Base-by-base conservation (phyloP, 1,284 basidiomycete genomes). In the Hortiboletus rubellus region DNA sequence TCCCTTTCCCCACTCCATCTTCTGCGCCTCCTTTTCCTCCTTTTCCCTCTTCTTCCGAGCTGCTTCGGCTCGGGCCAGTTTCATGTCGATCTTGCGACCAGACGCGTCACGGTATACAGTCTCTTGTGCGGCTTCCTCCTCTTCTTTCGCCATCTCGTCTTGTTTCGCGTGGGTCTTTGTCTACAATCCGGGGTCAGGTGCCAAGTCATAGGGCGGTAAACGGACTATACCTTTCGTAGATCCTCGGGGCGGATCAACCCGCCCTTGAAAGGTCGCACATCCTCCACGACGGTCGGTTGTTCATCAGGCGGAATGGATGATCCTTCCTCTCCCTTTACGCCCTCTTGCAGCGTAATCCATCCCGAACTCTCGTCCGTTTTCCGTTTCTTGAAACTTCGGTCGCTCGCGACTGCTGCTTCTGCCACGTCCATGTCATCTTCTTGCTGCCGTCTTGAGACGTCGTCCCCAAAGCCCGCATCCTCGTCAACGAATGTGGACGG, bases 1-100 rank as follows among this genome's bases (percentile, higher is more conserved):
- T 27, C 97, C 97, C 74, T 96, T 98, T 0, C 91, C 92, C 97
- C 97, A 99, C 70, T 96, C 91, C 87, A 95, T 91, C 77, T 94
- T 94, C 72, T 88, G 82, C 52, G 87, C 89, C 68, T 95, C 92
- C 71, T 86, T 88, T 73, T 94, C 88, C 71, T 93, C 86, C 59
- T 81, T 77, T 69, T 92, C 89, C 30, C 90, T 80, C 69, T 94
- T 92, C 69, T 83, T 74, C 61, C 85, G 76, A 47, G 87, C 87
- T 38, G 92, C 91, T 65, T 96, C 93, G 17, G 89, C 94, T 50
- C 83, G 83, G 41, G 89, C 89, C 1, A 89, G 84, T 67, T 91
- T 91, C 47, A 92, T 84, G 66, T 99, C 94, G 54, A 99, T 92
- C 74, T 91, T 90, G 63, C 89, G 83, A 18, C 97, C 97, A 9